Evolutionary conservation across 139 green algal genomes (phyloP), one percentile per base, ranked within the genome.

Genomic region (Micromonas pusilla): DNA sequence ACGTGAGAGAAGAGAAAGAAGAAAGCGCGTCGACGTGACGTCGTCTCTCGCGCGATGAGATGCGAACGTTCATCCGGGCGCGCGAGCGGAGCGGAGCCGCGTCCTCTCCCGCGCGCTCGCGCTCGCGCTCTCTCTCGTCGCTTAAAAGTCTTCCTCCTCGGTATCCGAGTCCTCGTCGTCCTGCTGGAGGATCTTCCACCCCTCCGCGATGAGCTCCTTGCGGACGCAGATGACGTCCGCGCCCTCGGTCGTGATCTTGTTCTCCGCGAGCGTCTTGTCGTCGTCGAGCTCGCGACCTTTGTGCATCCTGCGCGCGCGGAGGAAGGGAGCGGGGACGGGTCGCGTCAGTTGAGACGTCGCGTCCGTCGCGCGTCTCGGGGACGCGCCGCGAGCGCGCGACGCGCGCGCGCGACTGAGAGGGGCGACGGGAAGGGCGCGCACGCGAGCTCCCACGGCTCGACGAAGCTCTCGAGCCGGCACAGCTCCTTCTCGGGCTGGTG

Each of bases 381-480:
- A n/a, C 52, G 52, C 25, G n/a, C 9, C 25, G 26, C 62, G 62
- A 68, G 26, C 16, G 62, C 13, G 20, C 62, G 62, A 68, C 52
- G 52, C 20, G 20, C 16, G 20, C 16, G 20, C 16, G 16, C 52
- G 20, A 62, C 52, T 16, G 52, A 62, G 16, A 62, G 26, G 2
- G 36, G 26, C 63, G 63, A 33, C 63, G 62, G 21, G n/a, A 57
- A 3, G 28, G 16, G 30, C 30, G 5, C 66, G 16, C 23, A 73
- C 13, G 71, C 63, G 0, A 86, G 63, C 77, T 91, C 80, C 87
- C 87, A 92, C 16, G 83, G 76, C 30, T 81, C 87, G 0, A 70
- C 39, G 73, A 91, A 92, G n/a, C 83, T 82, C 39, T 90, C 86
- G 52, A 92, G 81, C n/a, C 85, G 78, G 28, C 80, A n/a, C 39